Evolutionary conservation across 2,329 filamentous ascomycete species (phyloP), one percentile per base, ranked within the genome.

Genomic region (Neopestalotiopsis clavispora): DNA sequence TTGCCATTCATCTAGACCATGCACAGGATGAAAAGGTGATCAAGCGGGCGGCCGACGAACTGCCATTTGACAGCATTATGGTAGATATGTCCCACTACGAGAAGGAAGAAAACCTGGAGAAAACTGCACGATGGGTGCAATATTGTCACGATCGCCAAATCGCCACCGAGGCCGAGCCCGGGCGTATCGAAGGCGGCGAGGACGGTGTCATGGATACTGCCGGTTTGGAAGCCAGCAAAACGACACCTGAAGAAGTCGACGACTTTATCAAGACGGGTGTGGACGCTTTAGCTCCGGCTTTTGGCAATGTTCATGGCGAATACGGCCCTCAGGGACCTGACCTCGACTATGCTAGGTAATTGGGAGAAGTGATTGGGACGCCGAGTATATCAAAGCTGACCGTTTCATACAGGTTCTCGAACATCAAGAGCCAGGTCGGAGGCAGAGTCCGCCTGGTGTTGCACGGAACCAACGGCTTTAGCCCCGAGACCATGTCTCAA

Each of bases 31-130:
- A 87, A 34, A 85, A 85, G 67, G 84, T 89, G 57, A 89, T 92
- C 70, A 84, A 84, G 4, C 80, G 80, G 0, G 89, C 89, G 0
- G 88, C 88, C 0, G 83, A 86, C 69, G 80, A 83, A 1, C 81
- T 89, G 42, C 84, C 84, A 0, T 93, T 93, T 72, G 91, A 93
- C 77, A 86, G 84, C 65, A 92, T 94, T 76, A 93, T 94, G 91
- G 88, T 93, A 0, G 92, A 94, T 78, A 94, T 94, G 91, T 89
- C 85, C 68, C 91, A 93, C 77, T 91, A 91, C 76, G 90, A 91
- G 74, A 90, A 90, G 73, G 90, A 86, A 67, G 90, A 92, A 81
- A 93, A 93, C 74, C 82, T 94, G 28, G 81, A 84, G 2, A 84
- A 87, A 75, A 93, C 91, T 20, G 83, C 83, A 65, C 88, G 92